Conservation (phyloP, 2,329 filamentous ascomycete species). For the Microascus cirrosus region DNA sequence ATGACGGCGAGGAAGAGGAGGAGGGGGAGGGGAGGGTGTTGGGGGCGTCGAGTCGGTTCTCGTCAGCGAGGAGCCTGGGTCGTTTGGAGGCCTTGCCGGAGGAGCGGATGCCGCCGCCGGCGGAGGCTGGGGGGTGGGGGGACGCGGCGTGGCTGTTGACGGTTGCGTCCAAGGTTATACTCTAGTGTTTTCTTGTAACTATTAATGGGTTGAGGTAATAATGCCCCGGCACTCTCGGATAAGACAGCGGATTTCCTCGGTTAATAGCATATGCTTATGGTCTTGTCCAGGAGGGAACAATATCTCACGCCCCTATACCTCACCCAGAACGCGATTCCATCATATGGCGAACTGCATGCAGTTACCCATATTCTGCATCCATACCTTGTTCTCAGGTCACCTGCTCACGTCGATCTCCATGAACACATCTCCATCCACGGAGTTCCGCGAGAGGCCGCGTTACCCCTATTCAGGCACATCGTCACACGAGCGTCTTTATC, state of each 20-base stretch:
- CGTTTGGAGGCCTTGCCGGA: conserved; percentile 20
- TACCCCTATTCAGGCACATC: too few relatives aligned
- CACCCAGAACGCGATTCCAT: too few relatives aligned
- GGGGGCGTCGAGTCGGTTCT: conserved; percentile 16
- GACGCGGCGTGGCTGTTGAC: conserved; percentile 59
- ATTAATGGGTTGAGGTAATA: background rate
- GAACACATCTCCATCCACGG: too few relatives aligned
- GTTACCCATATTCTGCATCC: too few relatives aligned
- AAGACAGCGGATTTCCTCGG: background rate
- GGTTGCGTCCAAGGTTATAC: conserved; percentile 50
- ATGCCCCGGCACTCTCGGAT: background rate
- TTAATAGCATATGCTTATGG: background rate
- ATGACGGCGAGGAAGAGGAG: conserved; percentile 24
- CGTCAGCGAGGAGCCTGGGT: conserved; percentile 18
- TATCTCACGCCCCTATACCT: too few relatives aligned
- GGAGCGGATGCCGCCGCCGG: conserved; percentile 34
- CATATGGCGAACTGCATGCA: too few relatives aligned
- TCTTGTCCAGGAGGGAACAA: background rate
- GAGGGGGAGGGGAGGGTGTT: conserved; percentile 12
- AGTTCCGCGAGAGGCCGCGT: too few relatives aligned
- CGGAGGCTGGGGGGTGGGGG: conserved; percentile 50
- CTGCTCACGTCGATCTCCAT: too few relatives aligned
- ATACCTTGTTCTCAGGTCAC: too few relatives aligned
- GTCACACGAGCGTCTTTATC: too few relatives aligned
- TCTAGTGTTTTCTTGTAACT: conserved; percentile 22